These are phyloP conservation scores for Lepidium aucheri DNA, from an alignment of 345 rosid genomes.

Conservation along the genomic window DNA sequence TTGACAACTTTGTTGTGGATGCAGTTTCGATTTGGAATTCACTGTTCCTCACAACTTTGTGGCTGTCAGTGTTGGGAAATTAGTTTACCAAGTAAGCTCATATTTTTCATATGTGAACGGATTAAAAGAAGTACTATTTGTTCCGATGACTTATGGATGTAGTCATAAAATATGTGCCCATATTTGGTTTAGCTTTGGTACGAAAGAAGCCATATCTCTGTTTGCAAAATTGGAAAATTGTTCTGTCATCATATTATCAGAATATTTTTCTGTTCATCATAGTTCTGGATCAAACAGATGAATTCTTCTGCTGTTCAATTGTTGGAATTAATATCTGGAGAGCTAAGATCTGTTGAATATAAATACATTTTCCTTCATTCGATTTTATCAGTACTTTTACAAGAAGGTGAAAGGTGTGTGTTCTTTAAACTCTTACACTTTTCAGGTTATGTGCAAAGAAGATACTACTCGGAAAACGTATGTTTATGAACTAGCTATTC, in stretches of 20 bases:
- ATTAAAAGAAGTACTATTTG: neutral
- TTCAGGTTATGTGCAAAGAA: constrained; percentile 82
- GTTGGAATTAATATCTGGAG: neutral
- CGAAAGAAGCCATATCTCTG: neutral
- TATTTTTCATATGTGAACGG: constrained; percentile 9
- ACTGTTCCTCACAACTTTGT: constrained; percentile 84
- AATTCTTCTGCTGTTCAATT: neutral
- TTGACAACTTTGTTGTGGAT: constrained; percentile 5
- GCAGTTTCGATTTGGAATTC: constrained; percentile 91
- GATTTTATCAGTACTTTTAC: neutral
- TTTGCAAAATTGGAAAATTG: neutral
- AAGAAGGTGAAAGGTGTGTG: neutral
- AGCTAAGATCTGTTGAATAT: neutral
- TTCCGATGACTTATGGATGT: neutral
- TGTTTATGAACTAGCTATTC: constrained; percentile 77
- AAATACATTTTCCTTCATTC: neutral
- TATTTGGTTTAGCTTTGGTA: neutral
- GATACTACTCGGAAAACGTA: constrained; percentile 80
- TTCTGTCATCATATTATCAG: neutral
- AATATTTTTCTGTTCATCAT: neutral
- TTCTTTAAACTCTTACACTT: constrained; percentile 1
- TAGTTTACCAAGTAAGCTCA: constrained; percentile 72
- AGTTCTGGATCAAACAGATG: neutral
- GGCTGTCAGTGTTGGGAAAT: constrained; percentile 86
- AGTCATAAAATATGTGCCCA: neutral